Conservation (phyloP, 2,329 filamentous ascomycete genomes). For the Exophiala sp. region DNA sequence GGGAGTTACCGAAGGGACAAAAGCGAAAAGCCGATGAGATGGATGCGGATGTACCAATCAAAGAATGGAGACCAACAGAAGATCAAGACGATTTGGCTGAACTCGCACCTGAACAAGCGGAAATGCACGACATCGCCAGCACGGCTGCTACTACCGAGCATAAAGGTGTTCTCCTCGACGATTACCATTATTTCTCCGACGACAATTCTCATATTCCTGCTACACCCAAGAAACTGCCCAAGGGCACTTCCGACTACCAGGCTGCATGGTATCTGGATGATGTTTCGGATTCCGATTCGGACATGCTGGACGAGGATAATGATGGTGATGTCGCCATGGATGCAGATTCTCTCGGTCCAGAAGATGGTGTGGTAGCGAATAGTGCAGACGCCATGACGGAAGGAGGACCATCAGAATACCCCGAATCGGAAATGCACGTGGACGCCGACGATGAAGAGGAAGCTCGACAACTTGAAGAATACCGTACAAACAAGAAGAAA, state of each 20-base stretch:
- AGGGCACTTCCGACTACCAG: conserved; percentile 91
- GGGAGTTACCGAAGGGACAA: conserved; percentile 58
- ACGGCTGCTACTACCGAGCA: conserved; percentile 54
- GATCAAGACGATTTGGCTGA: conserved; percentile 81
- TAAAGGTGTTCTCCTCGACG: conserved; percentile 89
- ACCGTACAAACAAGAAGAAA: conserved; percentile 70
- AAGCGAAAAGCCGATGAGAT: conserved; percentile 61
- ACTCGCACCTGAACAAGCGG: conserved; percentile 79
- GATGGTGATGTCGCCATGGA: conserved; percentile 51
- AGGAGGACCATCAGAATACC: conserved; percentile 79
- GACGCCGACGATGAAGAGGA: conserved; percentile 79
- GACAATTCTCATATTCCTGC: conserved; percentile 63
- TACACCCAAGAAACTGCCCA: conserved; percentile 72
- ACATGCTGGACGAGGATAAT: conserved; percentile 69
- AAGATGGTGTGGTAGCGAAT: conserved; percentile 70
- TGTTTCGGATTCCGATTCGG: conserved; percentile 79
- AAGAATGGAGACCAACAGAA: conserved; percentile 63
- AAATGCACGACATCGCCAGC: conserved; percentile 68
- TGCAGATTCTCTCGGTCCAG: conserved; percentile 60
- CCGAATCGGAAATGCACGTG: conserved; percentile 87
- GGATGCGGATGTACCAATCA: conserved; percentile 58
- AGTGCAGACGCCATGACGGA: conserved; percentile 63
- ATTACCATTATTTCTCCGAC: conserved; percentile 97
- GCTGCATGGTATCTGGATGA: conserved; percentile 88
- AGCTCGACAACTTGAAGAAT: conserved; percentile 75